Base-by-base conservation (phyloP, 2,329 filamentous ascomycete species). In the Cryphonectria nitschkei region DNA sequence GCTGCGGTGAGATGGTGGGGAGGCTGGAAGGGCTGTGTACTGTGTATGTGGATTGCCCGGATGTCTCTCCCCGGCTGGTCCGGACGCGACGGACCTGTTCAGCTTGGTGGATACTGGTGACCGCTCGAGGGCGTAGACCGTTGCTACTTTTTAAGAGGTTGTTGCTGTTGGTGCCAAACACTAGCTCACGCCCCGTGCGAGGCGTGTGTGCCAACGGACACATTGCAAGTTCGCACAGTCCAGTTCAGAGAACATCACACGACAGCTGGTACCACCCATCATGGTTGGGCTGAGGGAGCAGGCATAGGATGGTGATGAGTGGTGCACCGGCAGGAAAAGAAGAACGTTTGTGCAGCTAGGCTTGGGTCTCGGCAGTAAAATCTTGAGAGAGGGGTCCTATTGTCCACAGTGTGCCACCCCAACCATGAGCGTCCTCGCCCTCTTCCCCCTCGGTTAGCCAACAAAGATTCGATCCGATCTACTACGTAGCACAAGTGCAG, bases 1-100 rank as follows among this genome's bases (percentile, higher is more conserved):
- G 46, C 19, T n/a, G 68, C 34, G 39, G 60, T 34, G 37, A 13
- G 60, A 26, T 65, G 41, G 2, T 70, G 68, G 70, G 13, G 29
- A 22, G 32, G 29, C 8, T 32, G 29, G 32, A 16, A 8, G 8
- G 56, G 22, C 46, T 50, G 46, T 34, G 9, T 13, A 29, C 52
- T 29, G 9, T 26, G 3, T 56, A 6, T 32, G 14, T 58, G 54
- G 29, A 14, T 14, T 16, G 54, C 4, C 54, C 54, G 54, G 54
- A 29, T 16, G 29, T 19, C 54, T 32, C 54, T 19, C 26, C 26
- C 54, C 54, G 16, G 26, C 26, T 56, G 26, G 52, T 29, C 52
- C 14, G 54, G 29, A 56, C 43, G 8, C 46, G 22, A 50, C 46
- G 22, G 22, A 58, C 26, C 14, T 58, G 54, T 58, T 58, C 54